These are phyloP conservation scores for Massospora cicadina DNA, from an alignment of 371 early-diverging fungal species.

Conservation along the genomic window DNA sequence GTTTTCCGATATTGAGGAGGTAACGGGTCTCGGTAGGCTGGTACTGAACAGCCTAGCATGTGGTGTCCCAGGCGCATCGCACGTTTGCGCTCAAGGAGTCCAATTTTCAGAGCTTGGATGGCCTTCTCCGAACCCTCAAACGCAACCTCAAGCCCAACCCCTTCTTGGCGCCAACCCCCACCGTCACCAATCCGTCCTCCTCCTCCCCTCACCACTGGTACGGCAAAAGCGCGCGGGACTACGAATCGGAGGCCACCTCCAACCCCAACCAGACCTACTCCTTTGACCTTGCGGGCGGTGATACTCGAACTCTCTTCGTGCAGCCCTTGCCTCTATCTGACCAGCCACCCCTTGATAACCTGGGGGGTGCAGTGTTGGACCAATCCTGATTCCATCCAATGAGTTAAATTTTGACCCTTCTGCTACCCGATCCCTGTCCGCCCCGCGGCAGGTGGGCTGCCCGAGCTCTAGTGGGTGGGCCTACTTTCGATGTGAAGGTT, in stretches of 20 bases:
- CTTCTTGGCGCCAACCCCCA: neutral
- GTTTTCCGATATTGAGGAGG: constrained; percentile 11
- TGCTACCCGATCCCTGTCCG: too few species aligned
- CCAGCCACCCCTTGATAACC: neutral
- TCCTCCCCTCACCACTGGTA: constrained; percentile 11
- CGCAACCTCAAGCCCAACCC: neutral
- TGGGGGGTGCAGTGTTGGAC: neutral
- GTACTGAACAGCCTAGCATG: constrained; percentile 1
- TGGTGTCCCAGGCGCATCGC: neutral
- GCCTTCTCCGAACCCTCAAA: neutral
- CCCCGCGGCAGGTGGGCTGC: too few species aligned
- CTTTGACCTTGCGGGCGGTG: neutral
- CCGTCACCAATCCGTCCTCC: neutral
- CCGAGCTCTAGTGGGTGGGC: too few species aligned
- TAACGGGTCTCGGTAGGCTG: neutral
- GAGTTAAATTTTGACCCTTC: too few species aligned
- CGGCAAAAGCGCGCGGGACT: constrained; percentile 8
- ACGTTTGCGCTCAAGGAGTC: neutral
- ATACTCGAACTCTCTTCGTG: neutral
- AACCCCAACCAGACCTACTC: neutral
- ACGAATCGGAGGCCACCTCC: neutral
- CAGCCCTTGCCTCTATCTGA: neutral
- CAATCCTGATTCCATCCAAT: neutral
- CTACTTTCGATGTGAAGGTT: too few species aligned
- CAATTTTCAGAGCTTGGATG: constrained; percentile 10